These are phyloP conservation scores for Plasmopara muralis DNA, from an alignment of 352 stramenopile genomes.

Conservation along the genomic window DNA sequence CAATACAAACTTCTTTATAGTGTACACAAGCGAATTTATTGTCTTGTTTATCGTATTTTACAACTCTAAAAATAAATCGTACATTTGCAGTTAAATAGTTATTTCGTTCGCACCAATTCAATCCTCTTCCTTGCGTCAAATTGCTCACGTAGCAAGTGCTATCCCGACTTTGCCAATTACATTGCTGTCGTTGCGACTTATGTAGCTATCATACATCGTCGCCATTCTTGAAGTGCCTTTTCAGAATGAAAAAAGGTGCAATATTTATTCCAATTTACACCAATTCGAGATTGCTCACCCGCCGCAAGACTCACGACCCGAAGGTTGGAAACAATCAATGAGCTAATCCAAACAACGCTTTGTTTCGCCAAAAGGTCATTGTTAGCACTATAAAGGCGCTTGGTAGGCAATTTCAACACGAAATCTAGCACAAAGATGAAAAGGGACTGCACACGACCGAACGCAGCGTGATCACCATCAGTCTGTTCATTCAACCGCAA, in stretches of 20 bases:
- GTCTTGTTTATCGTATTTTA: too few relatives aligned
- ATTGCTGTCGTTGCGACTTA: neutral
- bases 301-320: neutral
- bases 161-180: neutral
- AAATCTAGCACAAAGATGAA: constrained; percentile 15
- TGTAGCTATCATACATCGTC: neutral
- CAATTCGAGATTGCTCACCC: neutral
- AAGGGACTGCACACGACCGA: constrained; percentile 12
- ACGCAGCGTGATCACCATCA: neutral
- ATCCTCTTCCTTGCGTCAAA: too few relatives aligned
- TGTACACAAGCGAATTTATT: too few relatives aligned
- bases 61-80: too few relatives aligned
- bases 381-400: neutral
- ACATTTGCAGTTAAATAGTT: too few relatives aligned
- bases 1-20: too few relatives aligned
- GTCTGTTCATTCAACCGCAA: neutral
- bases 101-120: too few relatives aligned
- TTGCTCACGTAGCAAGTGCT: too few relatives aligned
- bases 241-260: neutral
- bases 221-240: neutral
- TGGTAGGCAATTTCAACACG: constrained; percentile 3
- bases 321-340: neutral
- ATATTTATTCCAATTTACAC: neutral
- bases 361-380: neutral
- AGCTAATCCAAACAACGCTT: neutral